phyloP scores from a whole-genome alignment of 2,329 filamentous ascomycete genomes.

The Hypoxylon sp. region DNA sequence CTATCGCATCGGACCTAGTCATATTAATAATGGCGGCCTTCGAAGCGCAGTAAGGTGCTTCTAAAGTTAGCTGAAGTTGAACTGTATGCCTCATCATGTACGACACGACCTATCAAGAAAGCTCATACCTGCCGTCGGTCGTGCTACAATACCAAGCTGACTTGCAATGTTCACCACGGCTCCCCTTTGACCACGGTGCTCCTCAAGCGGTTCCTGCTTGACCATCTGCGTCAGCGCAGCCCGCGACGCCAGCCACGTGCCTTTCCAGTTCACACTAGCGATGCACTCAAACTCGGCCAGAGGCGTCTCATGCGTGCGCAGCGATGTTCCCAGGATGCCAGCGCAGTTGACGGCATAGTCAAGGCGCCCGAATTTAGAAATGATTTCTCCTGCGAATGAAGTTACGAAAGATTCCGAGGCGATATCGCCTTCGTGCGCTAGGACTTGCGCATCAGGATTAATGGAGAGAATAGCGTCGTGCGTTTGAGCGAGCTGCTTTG shows the following conservation, averaged over 20 bases:
- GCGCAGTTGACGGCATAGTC: slow-evolving; percentile 72
- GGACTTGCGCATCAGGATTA: slow-evolving; percentile 55
- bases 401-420: slow-evolving; percentile 62
- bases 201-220: slow-evolving; percentile 59
- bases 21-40: slow-evolving; percentile 72
- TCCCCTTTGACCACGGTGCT: slow-evolving; percentile 61
- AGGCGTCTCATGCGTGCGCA: slow-evolving; percentile 63
- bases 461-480: slow-evolving; percentile 53
- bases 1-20: slow-evolving; percentile 69
- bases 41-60: slow-evolving; percentile 70
- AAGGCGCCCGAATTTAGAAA: slow-evolving; percentile 60
- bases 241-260: slow-evolving; percentile 63
- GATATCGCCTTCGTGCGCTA: slow-evolving; percentile 61
- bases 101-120: not conserved
- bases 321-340: slow-evolving; percentile 62
- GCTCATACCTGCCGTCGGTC: slow-evolving; percentile 59
- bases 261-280: slow-evolving; percentile 69
- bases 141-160: slow-evolving; percentile 65
- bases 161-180: slow-evolving; percentile 68
- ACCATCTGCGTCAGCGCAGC: slow-evolving; percentile 63
- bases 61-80: not conserved
- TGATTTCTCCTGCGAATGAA: slow-evolving; percentile 55
- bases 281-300: slow-evolving; percentile 66
- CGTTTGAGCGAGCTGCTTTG: slow-evolving; percentile 56
- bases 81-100: not conserved